Evolutionary conservation across 345 rosid genomes (phyloP).

Genomic region (Odontarrhena argentea): DNA sequence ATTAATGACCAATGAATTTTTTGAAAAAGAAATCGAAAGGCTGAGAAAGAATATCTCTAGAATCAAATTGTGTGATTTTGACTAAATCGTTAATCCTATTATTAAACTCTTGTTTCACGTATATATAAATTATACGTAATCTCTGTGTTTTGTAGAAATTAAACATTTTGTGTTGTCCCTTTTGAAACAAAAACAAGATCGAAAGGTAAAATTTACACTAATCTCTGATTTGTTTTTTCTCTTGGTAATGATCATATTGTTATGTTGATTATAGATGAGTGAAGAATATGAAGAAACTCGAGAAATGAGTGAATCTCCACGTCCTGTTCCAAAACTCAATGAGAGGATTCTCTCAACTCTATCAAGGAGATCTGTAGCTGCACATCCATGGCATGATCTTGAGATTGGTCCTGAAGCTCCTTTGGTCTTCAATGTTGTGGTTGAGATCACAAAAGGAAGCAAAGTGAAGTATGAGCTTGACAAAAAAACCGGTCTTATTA

Average conservation of each 20-base stretch:
- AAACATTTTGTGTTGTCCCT: conserved; percentile 19
- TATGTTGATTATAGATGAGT: conserved; percentile 46
- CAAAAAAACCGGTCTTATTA: conserved; percentile 92
- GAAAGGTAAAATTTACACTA: conserved; percentile 29
- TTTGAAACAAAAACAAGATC: conserved; percentile 7
- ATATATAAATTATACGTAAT: conserved; percentile 2
- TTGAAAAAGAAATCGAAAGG: conserved; percentile 28
- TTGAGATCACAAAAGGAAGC: conserved; percentile 95
- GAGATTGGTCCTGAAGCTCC: conserved; percentile 98
- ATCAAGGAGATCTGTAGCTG: conserved; percentile 94
- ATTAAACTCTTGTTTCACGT: conserved; percentile 32
- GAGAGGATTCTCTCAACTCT: conserved; percentile 93
- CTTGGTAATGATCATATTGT: no score
- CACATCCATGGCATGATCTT: conserved; percentile 99
- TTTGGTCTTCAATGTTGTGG: conserved; percentile 67
- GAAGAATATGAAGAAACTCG: conserved; percentile 43
- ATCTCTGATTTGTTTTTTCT: conserved; percentile 19
- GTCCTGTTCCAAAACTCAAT: conserved; percentile 61
- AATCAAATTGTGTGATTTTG: conserved; percentile 25
- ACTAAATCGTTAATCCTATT: conserved; percentile 38
- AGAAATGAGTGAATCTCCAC: conserved; percentile 36
- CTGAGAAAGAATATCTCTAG: conserved; percentile 41
- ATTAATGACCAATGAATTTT: background rate
- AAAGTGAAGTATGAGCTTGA: conserved; percentile 98
- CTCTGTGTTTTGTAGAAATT: conserved; percentile 29